Percentiles rank a stretch among this genome's conserved stretches.
Evolutionary conservation across 805 yeast species (phyloP).

Genomic region (Yarrowia keelungensis): DNA sequence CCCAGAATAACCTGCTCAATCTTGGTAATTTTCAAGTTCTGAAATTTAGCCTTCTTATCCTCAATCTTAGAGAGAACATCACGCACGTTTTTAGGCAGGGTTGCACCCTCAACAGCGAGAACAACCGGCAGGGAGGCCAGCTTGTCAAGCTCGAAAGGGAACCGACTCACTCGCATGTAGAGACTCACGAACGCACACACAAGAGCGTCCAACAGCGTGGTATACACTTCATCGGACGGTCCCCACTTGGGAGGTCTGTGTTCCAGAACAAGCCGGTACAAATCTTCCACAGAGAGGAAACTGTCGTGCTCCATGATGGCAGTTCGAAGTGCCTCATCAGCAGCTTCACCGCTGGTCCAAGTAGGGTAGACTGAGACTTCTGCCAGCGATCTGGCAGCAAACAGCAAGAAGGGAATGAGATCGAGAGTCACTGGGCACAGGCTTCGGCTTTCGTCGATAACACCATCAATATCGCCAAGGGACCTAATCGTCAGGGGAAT

Average conservation of each 20-base stretch:
- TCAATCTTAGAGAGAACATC: constrained; percentile 6
- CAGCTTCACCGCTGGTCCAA: neutral
- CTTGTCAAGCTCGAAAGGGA: constrained; percentile 20
- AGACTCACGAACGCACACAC: constrained; percentile 23
- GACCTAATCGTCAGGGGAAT: constrained; percentile 5
- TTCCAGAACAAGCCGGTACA: constrained; percentile 20
- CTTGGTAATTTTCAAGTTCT: neutral
- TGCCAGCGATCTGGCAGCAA: neutral
- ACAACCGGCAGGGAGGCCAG: neutral
- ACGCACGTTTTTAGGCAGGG: neutral
- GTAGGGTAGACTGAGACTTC: constrained; percentile 7
- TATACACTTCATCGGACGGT: neutral
- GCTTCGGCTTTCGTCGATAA: constrained; percentile 2
- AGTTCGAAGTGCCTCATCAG: constrained; percentile 1
- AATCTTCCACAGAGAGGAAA: constrained; percentile 1
- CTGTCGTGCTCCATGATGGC: constrained; percentile 10
- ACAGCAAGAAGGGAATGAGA: constrained; percentile 10
- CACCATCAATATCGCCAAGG: neutral
- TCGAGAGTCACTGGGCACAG: constrained; percentile 4
- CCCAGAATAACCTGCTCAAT: constrained; percentile 4
- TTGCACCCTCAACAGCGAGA: neutral
- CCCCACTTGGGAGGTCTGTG: constrained; percentile 1
- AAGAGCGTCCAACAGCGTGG: constrained; percentile 16
- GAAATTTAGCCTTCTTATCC: neutral
- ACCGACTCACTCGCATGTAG: constrained; percentile 22